A percentile compares a stretch with the other conserved stretches of the same genome.
These are phyloP conservation scores for Xerocomus spinulosus DNA, from an alignment of 768 basidiomycete species.

Conservation along the genomic window DNA sequence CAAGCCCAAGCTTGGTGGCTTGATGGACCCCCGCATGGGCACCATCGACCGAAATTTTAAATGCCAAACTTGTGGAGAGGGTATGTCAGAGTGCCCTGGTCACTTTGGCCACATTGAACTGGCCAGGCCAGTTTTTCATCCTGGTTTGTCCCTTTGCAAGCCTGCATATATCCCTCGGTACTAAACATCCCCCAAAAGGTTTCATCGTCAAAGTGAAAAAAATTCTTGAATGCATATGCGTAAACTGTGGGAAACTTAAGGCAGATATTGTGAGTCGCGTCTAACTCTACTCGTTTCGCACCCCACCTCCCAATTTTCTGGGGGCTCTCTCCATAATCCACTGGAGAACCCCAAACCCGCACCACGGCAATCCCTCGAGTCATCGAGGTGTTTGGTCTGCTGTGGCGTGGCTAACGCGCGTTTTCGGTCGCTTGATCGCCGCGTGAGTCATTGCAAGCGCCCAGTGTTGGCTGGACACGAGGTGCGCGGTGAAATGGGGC, in stretches of 20 bases:
- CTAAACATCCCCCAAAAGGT: constrained; percentile 42
- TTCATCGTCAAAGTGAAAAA: constrained; percentile 99
- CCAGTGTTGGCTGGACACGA: constrained; percentile 80
- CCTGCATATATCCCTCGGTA: not conserved
- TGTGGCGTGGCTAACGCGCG: constrained; percentile 72
- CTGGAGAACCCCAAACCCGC: constrained; percentile 93
- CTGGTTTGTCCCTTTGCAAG: constrained; percentile 52
- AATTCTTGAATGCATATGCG: constrained; percentile 97
- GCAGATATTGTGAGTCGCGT: constrained; percentile 91
- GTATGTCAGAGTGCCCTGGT: constrained; percentile 99
- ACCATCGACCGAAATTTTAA: constrained; percentile 98
- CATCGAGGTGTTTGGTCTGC: constrained; percentile 83
- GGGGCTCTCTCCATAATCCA: constrained; percentile 91
- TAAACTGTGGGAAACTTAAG: constrained; percentile 97
- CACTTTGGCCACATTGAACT: constrained; percentile 99
- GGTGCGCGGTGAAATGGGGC: constrained; percentile 96
- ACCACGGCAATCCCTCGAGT: constrained; percentile 68
- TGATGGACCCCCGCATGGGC: constrained; percentile 98
- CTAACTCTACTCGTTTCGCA: constrained; percentile 86
- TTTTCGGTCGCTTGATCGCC: constrained; percentile 95
- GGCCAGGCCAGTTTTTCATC: constrained; percentile 94
- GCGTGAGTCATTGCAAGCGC: constrained; percentile 64
- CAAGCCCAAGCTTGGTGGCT: constrained; percentile 85
- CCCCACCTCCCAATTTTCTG: constrained; percentile 95
- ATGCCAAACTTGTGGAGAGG: constrained; percentile 99